Conservation (phyloP, 257 asterid genomes). For the Plectranthus barbatus region DNA sequence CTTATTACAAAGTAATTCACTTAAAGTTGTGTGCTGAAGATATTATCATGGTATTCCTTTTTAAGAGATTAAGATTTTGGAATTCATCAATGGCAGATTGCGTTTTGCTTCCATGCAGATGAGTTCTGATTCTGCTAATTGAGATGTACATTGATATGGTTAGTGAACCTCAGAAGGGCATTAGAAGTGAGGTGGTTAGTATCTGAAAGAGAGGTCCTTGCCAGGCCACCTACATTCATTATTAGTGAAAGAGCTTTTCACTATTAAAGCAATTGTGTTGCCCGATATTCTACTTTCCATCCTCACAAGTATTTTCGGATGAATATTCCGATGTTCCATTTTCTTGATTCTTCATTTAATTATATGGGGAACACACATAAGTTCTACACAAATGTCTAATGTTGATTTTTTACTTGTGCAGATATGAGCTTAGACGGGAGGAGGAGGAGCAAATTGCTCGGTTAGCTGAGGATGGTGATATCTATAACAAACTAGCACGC, state of each 20-base stretch:
- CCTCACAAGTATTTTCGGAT: neutral
- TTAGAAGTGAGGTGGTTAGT: neutral
- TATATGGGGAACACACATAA: neutral
- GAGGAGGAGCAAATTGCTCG: conserved; percentile 77
- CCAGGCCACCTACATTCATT: neutral
- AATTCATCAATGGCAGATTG: neutral
- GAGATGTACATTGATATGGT: neutral
- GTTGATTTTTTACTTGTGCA: neutral
- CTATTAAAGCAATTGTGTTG: no score
- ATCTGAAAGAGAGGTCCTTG: neutral
- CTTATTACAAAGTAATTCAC: no score
- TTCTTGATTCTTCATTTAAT: neutral
- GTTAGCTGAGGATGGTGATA: conserved; percentile 90
- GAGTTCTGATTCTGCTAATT: neutral
- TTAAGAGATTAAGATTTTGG: neutral
- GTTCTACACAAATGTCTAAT: neutral
- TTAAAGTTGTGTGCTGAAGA: no score
- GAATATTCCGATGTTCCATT: neutral
- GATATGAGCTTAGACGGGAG: conserved; percentile 64
- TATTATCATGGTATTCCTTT: no score
- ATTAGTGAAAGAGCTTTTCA: neutral
- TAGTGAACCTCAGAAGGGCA: neutral
- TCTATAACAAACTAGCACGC: conserved; percentile 67
- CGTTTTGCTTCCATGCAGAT: neutral
- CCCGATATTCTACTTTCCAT: neutral